These are phyloP conservation scores for Hevea brasiliensis DNA, from an alignment of 345 rosid genomes.

Conservation along the genomic window DNA sequence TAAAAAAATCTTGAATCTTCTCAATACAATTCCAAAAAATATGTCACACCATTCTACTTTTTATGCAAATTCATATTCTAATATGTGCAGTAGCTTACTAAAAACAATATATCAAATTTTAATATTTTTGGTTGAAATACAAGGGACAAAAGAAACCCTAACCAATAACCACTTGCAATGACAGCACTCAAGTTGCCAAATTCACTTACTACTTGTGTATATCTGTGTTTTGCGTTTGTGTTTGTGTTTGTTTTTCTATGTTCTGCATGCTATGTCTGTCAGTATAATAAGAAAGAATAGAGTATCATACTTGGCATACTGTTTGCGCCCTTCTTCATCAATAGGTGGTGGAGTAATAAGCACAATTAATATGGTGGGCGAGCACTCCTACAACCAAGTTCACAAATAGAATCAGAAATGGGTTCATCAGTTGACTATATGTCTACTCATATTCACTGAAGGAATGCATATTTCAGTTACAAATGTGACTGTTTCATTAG, in stretches of 20 bases:
- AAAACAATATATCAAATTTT: background rate
- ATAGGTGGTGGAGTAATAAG: slow-evolving; percentile 88
- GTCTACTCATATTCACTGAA: background rate
- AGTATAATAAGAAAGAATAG: background rate
- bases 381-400: slow-evolving; percentile 52
- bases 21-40: background rate
- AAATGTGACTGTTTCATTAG: no score
- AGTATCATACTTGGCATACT: slow-evolving; percentile 55
- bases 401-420: slow-evolving; percentile 6
- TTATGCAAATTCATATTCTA: background rate
- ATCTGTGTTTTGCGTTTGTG: background rate
- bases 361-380: slow-evolving; percentile 67
- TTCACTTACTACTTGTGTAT: background rate
- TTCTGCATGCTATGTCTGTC: background rate
- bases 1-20: background rate
- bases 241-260: background rate
- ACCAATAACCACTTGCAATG: background rate
- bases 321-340: slow-evolving; percentile 62
- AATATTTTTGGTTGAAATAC: background rate
- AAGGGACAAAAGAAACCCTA: background rate
- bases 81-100: background rate
- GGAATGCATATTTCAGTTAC: background rate
- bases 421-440: background rate
- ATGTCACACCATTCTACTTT: background rate
- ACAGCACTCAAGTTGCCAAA: background rate